phyloP scores from a whole-genome alignment of 2,329 filamentous ascomycete genomes.

The Kalmusia sp. region DNA sequence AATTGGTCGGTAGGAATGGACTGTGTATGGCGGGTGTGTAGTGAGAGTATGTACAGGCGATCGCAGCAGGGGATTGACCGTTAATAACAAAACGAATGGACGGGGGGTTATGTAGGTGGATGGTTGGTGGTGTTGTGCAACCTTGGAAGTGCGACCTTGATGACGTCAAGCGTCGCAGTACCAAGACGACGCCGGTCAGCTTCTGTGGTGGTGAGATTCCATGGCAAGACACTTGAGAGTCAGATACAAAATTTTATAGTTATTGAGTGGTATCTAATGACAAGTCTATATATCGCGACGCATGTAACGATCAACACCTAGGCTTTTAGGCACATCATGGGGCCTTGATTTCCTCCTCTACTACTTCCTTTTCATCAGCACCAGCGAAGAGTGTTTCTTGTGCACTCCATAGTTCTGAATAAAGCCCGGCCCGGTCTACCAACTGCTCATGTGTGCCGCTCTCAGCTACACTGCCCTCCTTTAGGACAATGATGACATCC shows the following conservation, averaged over 20 bases:
- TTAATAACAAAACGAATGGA: background rate
- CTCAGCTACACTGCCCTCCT: slow-evolving; percentile 84
- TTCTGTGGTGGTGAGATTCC: background rate
- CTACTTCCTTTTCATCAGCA: slow-evolving; percentile 15
- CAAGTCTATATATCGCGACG: too few species aligned
- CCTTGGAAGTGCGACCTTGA: slow-evolving; percentile 3
- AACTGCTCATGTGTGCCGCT: slow-evolving; percentile 86
- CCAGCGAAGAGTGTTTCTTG: slow-evolving; percentile 46
- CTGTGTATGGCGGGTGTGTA: background rate
- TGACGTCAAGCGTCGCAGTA: slow-evolving; percentile 1
- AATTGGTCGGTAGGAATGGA: background rate
- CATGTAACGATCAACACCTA: too few species aligned
- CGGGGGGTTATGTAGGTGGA: background rate
- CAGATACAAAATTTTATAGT: background rate
- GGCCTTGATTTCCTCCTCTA: slow-evolving; percentile 1
- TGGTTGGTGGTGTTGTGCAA: background rate
- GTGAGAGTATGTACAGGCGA: background rate
- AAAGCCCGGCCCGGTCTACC: slow-evolving; percentile 79
- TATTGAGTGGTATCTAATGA: background rate
- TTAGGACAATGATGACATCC: slow-evolving; percentile 88
- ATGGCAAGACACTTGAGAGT: too few species aligned
- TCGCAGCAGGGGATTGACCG: background rate
- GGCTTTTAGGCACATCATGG: background rate
- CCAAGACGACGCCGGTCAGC: background rate
- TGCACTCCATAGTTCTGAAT: slow-evolving; percentile 86